Evolutionary conservation across 768 basidiomycete species (phyloP).

Genomic region (Chalciporus piperatus): DNA sequence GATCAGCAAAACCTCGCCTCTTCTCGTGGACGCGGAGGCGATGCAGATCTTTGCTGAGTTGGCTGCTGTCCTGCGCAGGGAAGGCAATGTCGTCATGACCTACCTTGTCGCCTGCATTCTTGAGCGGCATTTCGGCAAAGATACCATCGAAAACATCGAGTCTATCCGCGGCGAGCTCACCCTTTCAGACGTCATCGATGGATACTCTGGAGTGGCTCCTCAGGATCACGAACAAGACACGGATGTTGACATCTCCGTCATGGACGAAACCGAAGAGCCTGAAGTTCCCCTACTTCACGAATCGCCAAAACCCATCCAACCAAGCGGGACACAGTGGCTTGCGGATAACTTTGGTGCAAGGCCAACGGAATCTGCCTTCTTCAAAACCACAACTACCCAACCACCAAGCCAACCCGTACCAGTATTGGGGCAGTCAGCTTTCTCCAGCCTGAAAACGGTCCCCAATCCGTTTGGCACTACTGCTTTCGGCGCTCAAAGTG

Average conservation of each 20-base stretch:
- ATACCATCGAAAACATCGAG: conserved; percentile 76
- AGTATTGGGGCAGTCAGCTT: conserved; percentile 25
- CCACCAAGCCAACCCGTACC: conserved; percentile 14
- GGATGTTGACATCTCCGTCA: conserved; percentile 25
- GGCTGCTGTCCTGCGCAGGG: conserved; percentile 57
- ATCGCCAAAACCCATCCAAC: conserved; percentile 19
- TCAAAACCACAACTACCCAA: conserved; percentile 6
- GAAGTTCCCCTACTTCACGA: conserved; percentile 2
- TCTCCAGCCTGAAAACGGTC: conserved; percentile 32
- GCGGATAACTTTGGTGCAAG: conserved; percentile 30
- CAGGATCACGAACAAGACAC: conserved; percentile 25
- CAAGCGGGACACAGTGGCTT: conserved; percentile 32
- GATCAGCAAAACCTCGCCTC: conserved; percentile 62
- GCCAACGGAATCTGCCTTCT: conserved; percentile 26
- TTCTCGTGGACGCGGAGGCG: conserved; percentile 60
- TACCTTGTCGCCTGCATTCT: conserved; percentile 89
- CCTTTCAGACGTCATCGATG: conserved; percentile 69
- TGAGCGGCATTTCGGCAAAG: conserved; percentile 81
- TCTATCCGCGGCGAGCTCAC: conserved; percentile 54
- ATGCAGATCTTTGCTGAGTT: conserved; percentile 67
- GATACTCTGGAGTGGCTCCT: conserved; percentile 35
- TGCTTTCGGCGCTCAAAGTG: conserved; percentile 17
- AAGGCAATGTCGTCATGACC: conserved; percentile 68
- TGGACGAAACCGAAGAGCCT: conserved; percentile 20
- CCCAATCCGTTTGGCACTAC: conserved; percentile 34